phyloP scores from a whole-genome alignment of 768 basidiomycete species.

The Leccinum arenicola region DNA sequence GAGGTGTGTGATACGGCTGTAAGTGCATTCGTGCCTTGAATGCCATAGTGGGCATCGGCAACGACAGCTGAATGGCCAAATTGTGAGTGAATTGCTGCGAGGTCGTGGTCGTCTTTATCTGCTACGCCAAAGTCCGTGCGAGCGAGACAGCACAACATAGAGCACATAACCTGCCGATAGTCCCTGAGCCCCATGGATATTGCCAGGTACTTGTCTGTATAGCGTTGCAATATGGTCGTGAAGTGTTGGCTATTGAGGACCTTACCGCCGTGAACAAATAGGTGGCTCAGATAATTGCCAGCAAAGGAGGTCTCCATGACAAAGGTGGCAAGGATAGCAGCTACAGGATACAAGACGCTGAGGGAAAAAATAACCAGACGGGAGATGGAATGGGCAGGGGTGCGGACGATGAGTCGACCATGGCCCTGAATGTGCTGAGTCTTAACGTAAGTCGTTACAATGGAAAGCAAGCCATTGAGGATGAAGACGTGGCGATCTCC shows the following conservation, averaged over 20 bases:
- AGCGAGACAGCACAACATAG: background rate
- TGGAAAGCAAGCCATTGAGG: slow-evolving; percentile 13
- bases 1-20: background rate
- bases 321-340: background rate
- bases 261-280: background rate
- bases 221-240: background rate
- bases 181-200: background rate
- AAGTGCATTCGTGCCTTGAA: background rate
- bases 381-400: slow-evolving; percentile 2
- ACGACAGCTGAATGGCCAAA: background rate
- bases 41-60: background rate
- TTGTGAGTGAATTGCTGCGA: background rate
- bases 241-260: background rate
- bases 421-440: slow-evolving; percentile 8
- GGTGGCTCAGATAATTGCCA: background rate
- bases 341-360: background rate
- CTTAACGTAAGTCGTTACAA: slow-evolving; percentile 16
- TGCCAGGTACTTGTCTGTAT: background rate
- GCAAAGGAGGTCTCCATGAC: background rate
- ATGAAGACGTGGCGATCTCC: slow-evolving; percentile 9
- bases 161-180: background rate
- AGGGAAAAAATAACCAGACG: slow-evolving; percentile 3
- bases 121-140: background rate
- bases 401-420: slow-evolving; percentile 6
- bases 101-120: background rate